phyloP scores from a whole-genome alignment of 2,329 filamentous ascomycete species.

The Ophiosphaerella herpotricha region DNA sequence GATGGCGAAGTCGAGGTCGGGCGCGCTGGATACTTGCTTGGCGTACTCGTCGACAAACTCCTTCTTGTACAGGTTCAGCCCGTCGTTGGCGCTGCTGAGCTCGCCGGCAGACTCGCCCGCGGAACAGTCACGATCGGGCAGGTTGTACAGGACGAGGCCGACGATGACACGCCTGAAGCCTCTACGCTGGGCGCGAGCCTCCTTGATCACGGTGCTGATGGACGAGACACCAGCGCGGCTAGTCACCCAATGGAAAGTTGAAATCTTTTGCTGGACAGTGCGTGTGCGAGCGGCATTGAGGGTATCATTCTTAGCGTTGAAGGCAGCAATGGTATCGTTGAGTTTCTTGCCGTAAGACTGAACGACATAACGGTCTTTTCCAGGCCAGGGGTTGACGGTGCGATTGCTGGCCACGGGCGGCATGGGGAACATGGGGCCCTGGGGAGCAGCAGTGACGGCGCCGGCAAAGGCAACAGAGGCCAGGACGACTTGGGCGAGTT shows the following conservation, averaged over 20 bases:
- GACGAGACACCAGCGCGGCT: conserved; percentile 22
- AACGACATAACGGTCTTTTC: conserved; percentile 30
- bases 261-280: conserved; percentile 31
- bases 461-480: conserved; percentile 24
- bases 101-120: conserved; percentile 80
- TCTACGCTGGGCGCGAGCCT: conserved; percentile 27
- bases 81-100: conserved; percentile 67
- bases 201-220: conserved; percentile 25
- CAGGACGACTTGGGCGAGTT: conserved; percentile 27
- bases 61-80: conserved; percentile 31
- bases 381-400: conserved; percentile 26
- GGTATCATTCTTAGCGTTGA: conserved; percentile 26
- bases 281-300: conserved; percentile 33
- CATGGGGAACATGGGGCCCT: neutral
- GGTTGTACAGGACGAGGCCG: conserved; percentile 75
- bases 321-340: conserved; percentile 29
- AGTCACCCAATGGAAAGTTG: conserved; percentile 35
- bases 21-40: conserved; percentile 26
- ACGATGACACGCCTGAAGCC: conserved; percentile 25
- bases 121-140: conserved; percentile 89
- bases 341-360: conserved; percentile 31
- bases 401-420: conserved; percentile 8
- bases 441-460: conserved; percentile 17
- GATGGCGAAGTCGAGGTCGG: conserved; percentile 35
- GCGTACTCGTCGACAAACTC: conserved; percentile 36